Evolutionary conservation across 805 yeast genomes (phyloP).

Genomic region (Millerozyma acaciae): DNA sequence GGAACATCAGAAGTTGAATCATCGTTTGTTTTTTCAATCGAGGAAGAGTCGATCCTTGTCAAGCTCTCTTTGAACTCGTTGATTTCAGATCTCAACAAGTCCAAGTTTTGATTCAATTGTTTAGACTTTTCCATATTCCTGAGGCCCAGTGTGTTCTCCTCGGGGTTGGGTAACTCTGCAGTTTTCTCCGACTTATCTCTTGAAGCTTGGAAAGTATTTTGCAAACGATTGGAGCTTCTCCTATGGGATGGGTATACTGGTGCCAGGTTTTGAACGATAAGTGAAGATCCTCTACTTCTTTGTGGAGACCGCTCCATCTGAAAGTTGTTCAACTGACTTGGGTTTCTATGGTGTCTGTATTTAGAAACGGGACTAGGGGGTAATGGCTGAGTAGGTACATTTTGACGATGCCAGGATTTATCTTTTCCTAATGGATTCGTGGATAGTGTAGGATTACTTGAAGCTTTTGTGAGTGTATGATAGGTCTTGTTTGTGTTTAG

Average conservation of each 20-base stretch:
- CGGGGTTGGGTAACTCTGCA: too few species aligned
- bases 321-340: slow-evolving; percentile 2
- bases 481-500: too few species aligned
- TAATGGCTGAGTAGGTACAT: slow-evolving; percentile 5
- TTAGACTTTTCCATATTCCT: slow-evolving; percentile 27
- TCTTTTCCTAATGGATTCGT: not conserved
- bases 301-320: slow-evolving; percentile 1
- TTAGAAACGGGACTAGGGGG: slow-evolving; percentile 5
- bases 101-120: slow-evolving; percentile 39
- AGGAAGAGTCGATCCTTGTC: slow-evolving; percentile 19
- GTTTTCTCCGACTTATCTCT: too few species aligned
- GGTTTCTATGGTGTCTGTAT: not conserved
- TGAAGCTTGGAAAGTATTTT: too few species aligned
- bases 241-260: too few species aligned
- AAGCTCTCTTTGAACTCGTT: slow-evolving; percentile 43
- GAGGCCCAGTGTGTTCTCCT: too few species aligned
- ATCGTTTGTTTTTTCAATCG: not conserved
- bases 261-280: too few species aligned
- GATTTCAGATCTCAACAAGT: slow-evolving; percentile 38
- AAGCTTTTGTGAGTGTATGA: too few species aligned
- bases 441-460: too few species aligned
- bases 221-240: too few species aligned
- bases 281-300: too few species aligned
- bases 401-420: slow-evolving; percentile 5
- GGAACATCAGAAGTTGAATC: slow-evolving; percentile 1